Base-by-base conservation (phyloP, 1,284 basidiomycete genomes). In the Ustilago shanxiensis region DNA sequence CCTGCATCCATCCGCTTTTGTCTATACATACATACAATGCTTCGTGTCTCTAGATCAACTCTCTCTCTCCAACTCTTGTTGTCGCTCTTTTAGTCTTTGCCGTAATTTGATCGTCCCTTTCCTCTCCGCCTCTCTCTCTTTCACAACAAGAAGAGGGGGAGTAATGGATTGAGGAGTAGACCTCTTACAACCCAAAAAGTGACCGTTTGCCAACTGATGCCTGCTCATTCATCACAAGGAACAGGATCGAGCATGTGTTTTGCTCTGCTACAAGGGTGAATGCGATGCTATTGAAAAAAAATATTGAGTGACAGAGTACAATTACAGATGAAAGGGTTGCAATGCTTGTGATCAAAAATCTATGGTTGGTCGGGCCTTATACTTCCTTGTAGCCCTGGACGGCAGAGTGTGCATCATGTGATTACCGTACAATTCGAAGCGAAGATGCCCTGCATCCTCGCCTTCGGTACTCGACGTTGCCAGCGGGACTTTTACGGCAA, bases 321-420 rank as follows among this genome's bases (percentile, higher is more conserved):
- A 69, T 52, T 71, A 60, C 61, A 64, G 29, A 26, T 31, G 24
- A n/a, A 13, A 11, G 7, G 45, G 11, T 45, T 26, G n/a, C 11
- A 26, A 6, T 57, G 31, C 26, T 16, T 20, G 26, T 28, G 56
- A 14, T 63, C 22, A 70, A n/a, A 79, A 75, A 35, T 79, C 77
- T 52, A 76, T 76, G 5, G 77, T 79, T 7, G 69, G 66, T 18
- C 72, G 47, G 3, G 68, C 68, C 56, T 79, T 79, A 62, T 76
- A 72, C 52, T 79, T 79, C 6, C 77, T 39, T 10, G 77, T 75
- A 16, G 77, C 73, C 51, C 77, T 64, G 0, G 72, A 68, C 14
- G 77, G 77, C 6, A 79, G 53, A 1, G 61, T 75, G 22, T 79
- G 77, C 72, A 72, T 76, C 77, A 79, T 79, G 37, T 79, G 77